Base-by-base conservation (phyloP, 2,329 filamentous ascomycete genomes). In the Alternaria longipes region DNA sequence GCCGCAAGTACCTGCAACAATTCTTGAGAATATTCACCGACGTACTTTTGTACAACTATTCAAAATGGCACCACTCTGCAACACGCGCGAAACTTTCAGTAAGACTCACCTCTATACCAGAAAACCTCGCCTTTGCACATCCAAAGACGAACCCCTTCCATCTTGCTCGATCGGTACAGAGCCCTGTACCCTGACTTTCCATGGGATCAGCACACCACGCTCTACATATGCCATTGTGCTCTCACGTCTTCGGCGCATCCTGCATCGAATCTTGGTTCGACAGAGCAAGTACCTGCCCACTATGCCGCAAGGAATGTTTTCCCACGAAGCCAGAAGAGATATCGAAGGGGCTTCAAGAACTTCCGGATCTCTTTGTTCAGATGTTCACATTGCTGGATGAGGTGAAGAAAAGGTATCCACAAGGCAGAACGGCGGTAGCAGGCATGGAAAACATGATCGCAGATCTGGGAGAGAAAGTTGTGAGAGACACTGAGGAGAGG, bases 181-280 rank as follows among this genome's bases (percentile, higher is more conserved):
- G 22, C 9, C 4, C 8, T 49, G 24, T 28, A 45, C 42, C 22
- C 9, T 5, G 22, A 0, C 8, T 5, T 50, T 22, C n/a, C n/a
- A 4, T 22, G 11, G 34, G 24, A 41, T 16, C 16, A 18, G 18
- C 18, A n/a, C 50, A 52, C 16, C 24, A 52, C 3, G 24, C 34
- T 11, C 34, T 38, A 8, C 22, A 41, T 5, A 26, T 52, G 50
- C 50, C 36, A 28, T 28, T 22, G 28, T 52, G 50, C 36, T 18
- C 36, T 4, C 50, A 52, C 36, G 30, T 52, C 16, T 52, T 52
- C n/a, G 32, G 50, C 24, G 50, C 34, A 41, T 41, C 34, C 11
- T 52, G 50, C 50, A 52, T 52, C 24, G 50, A 52, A 30, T 28
- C 50, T 22, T 52, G 50, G 50, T 52, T 52, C 22, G 50, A 52